A percentile compares a stretch with the other conserved stretches of the same genome.
Evolutionary conservation across 768 basidiomycete genomes (phyloP).

Genomic region (Rhizopogon vulgaris): DNA sequence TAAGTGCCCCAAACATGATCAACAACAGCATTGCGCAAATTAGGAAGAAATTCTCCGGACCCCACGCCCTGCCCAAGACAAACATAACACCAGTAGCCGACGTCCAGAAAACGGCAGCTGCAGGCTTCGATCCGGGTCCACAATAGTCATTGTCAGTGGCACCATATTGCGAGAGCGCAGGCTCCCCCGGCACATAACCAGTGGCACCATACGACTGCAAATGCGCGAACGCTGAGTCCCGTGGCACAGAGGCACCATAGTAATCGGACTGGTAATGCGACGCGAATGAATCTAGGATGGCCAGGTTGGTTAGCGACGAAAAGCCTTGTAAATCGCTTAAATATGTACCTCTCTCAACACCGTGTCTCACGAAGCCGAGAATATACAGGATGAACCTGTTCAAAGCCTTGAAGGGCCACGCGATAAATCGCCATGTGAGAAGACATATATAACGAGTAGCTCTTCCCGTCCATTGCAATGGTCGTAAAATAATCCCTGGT

Average conservation of each 20-base stretch:
- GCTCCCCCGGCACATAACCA: not conserved
- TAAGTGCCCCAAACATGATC: not conserved
- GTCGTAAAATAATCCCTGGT: slow-evolving; percentile 1
- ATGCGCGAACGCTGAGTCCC: slow-evolving; percentile 1
- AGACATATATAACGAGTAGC: not conserved
- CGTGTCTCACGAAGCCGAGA: not conserved
- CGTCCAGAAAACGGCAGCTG: not conserved
- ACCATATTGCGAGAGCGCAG: too few species aligned
- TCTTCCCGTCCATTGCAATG: not conserved
- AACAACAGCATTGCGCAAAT: not conserved
- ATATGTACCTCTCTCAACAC: slow-evolving; percentile 1
- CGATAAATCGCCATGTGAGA: not conserved
- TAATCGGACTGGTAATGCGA: slow-evolving; percentile 4
- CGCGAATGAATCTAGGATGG: slow-evolving; percentile 3
- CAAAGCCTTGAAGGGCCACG: not conserved
- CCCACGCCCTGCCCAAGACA: slow-evolving; percentile 3
- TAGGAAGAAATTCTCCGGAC: not conserved
- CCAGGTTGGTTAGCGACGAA: not conserved
- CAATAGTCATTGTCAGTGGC: too few species aligned
- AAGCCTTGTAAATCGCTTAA: not conserved
- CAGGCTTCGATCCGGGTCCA: not conserved
- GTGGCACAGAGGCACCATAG: slow-evolving; percentile 6
- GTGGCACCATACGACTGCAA: slow-evolving; percentile 6
- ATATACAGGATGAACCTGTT: not conserved
- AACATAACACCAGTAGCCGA: not conserved